Evolutionary conservation across 2,329 filamentous ascomycete species (phyloP).

Genomic region (Aureobasidium leucospermi): DNA sequence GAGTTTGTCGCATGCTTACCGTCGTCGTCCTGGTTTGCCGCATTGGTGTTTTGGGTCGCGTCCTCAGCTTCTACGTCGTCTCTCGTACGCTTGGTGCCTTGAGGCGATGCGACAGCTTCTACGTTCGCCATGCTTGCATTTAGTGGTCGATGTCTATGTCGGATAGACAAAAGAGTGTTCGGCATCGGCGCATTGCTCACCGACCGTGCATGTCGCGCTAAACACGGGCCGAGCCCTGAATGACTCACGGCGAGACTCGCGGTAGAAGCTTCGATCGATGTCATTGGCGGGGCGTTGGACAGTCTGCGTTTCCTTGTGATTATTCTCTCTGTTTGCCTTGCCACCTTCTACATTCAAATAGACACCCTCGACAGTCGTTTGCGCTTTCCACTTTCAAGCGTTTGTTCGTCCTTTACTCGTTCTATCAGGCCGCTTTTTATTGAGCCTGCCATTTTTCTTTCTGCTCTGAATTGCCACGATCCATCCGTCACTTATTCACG

Average conservation of each 20-base stretch:
- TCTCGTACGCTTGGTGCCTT: conserved; percentile 16
- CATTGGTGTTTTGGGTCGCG: background rate
- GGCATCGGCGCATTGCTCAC: background rate
- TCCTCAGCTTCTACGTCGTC: conserved; percentile 14
- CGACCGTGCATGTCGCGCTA: background rate
- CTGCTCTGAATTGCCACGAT: background rate
- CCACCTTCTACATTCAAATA: background rate
- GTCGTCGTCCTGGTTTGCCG: conserved; percentile 13
- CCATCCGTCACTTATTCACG: background rate
- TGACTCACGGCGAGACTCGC: background rate
- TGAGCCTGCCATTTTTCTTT: conserved; percentile 12
- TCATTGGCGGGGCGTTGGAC: conserved; percentile 6
- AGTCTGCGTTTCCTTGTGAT: conserved; percentile 6
- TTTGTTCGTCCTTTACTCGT: conserved; percentile 6
- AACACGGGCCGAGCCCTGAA: background rate
- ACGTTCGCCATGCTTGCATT: background rate
- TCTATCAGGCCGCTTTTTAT: conserved; percentile 14
- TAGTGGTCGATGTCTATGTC: background rate
- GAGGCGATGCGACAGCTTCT: conserved; percentile 14
- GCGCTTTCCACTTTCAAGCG: background rate
- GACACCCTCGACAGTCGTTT: background rate
- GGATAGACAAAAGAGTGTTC: background rate
- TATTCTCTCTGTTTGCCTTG: background rate
- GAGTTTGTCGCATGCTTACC: background rate
- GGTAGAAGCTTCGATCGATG: background rate